Evolutionary conservation across 371 early-diverging fungal species (phyloP), one percentile per base, ranked within the genome.

Genomic region (Funneliformis caledonium): DNA sequence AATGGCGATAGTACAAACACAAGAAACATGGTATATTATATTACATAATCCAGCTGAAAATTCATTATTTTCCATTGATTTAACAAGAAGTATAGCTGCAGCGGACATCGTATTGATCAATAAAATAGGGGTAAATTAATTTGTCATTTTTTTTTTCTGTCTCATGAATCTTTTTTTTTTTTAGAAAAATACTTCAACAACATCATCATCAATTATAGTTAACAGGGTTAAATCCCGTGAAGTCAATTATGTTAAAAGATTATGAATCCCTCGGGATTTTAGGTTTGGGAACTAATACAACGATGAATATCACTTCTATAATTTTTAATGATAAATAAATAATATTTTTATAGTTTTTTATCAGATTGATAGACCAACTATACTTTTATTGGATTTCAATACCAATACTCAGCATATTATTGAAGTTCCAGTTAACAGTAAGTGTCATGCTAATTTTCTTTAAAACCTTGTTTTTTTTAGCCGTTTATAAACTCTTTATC

Each of bases 11-110:
- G 85, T 90, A n/a, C 86, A 86, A 64, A 80, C 83, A 12, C 76
- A 70, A 14, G 87, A 87, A 1, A 83, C 86, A 47, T 88, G 87
- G 37, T 89, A 89, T 76, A 78, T 94, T 22, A 87, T 89, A 61
- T 83, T 94, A 56, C 92, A 93, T 79, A 92, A 93, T 72, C 90
- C 94, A n/a, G 84, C 88, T 10, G 92, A 93, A 69, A 91, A 93
- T 79, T 90, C 88, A 43, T 73, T 94, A 48, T 84, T 93, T 1
- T 88, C 90, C 59, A 84, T 93, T 70, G 92, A 94, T 80, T 91
- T 92, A 61, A 80, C 72, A 74, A 89, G 85, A 79, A 89, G 88
- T 45, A 85, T 86, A 8, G 87, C 91, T 14, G 89, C 88, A 0
- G 91, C 92, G 1, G 85, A 88, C 26, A 87, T 88, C 75, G 83